These are phyloP conservation scores for Aspergillus melleus DNA, from an alignment of 2,329 filamentous ascomycete genomes.

Conservation along the genomic window DNA sequence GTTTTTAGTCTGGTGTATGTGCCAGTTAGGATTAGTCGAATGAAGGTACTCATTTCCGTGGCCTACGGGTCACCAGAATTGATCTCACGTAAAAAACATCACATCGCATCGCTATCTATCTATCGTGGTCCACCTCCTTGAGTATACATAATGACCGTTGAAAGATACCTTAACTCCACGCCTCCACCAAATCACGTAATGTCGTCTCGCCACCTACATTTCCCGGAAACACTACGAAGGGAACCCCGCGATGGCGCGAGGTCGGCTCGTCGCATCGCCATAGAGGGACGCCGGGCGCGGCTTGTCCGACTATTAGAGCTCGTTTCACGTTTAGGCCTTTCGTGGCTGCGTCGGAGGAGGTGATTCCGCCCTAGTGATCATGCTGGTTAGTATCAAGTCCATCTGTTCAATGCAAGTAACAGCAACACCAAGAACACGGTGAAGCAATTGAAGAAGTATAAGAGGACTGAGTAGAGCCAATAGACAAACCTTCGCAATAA, in stretches of 20 bases:
- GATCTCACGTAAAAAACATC: neutral
- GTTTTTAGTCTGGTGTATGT: constrained; percentile 16
- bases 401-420: too few species aligned
- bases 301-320: constrained; percentile 58
- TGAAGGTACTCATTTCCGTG: constrained; percentile 24
- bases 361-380: constrained; percentile 54
- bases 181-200: constrained; percentile 48
- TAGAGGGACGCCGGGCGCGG: constrained; percentile 58
- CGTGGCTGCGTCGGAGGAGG: constrained; percentile 59
- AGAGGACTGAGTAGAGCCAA: neutral
- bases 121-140: neutral
- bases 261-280: constrained; percentile 59
- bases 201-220: constrained; percentile 56
- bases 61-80: constrained; percentile 20
- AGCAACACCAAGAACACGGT: too few species aligned
- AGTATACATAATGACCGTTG: neutral
- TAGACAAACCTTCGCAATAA: constrained; percentile 53
- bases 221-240: constrained; percentile 60
- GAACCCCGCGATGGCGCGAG: constrained; percentile 52
- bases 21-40: constrained; percentile 26
- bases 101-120: neutral
- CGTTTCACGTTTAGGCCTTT: constrained; percentile 57
- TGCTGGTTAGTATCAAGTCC: too few species aligned
- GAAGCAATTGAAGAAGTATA: neutral
- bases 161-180: constrained; percentile 29